phyloP scores from a whole-genome alignment of 164 flowering plant species.

The Umbellularia californica region DNA sequence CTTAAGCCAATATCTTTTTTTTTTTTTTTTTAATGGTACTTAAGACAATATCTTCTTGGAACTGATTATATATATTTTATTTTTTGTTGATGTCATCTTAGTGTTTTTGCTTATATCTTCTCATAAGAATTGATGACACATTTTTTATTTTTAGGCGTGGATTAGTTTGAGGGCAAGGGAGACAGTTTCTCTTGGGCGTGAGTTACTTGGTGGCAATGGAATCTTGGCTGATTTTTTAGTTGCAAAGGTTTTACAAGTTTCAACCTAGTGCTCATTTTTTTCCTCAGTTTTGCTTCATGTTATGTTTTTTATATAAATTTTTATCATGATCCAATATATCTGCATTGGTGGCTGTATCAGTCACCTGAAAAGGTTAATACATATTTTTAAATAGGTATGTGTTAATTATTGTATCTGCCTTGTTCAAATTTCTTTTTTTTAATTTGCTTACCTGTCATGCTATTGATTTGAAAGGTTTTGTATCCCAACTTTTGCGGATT shows the following conservation, averaged over 20 bases:
- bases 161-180: constrained; percentile 76
- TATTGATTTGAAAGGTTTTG: not conserved
- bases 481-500: too few relatives aligned
- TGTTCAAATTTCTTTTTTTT: not conserved
- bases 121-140: not conserved
- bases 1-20: too few relatives aligned
- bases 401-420: not conserved
- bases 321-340: too few relatives aligned
- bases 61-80: too few relatives aligned
- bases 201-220: constrained; percentile 97
- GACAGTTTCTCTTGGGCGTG: constrained; percentile 78
- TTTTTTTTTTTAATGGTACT: not conserved
- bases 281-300: not conserved
- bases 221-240: constrained; percentile 82
- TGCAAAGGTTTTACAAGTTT: constrained; percentile 59
- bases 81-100: too few relatives aligned
- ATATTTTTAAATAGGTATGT: too few relatives aligned
- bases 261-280: not conserved
- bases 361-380: too few relatives aligned
- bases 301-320: not conserved
- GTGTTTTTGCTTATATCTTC: not conserved
- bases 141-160: constrained; percentile 63
- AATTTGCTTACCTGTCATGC: not conserved
- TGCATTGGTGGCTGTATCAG: too few relatives aligned
- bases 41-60: too few relatives aligned